Conservation (phyloP, 2,329 filamentous ascomycete genomes). For the Sphaerulina musiva region DNA sequence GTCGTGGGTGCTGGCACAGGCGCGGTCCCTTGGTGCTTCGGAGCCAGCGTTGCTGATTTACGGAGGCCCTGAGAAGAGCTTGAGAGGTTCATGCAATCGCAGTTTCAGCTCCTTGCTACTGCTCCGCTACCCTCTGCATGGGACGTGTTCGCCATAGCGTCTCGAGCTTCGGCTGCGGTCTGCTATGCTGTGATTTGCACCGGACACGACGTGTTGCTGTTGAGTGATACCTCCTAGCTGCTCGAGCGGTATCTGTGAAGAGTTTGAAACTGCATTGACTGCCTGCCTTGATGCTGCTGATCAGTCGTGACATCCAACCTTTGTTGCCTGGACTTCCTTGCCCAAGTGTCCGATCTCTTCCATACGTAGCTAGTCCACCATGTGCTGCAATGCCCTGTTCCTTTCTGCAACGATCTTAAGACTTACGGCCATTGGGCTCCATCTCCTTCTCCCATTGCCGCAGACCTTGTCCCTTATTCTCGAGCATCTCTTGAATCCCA, state of each 20-base stretch:
- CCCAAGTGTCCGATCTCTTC: conserved; percentile 15
- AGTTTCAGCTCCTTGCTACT: conserved; percentile 3
- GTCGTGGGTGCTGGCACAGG: background rate
- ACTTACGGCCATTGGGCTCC: conserved; percentile 8
- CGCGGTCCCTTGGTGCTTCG: background rate
- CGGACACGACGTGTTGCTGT: conserved; percentile 1
- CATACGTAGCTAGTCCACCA: conserved; percentile 8
- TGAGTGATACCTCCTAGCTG: background rate
- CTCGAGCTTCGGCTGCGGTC: background rate
- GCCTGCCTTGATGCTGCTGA: conserved; percentile 5
- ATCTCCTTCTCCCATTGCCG: conserved; percentile 21
- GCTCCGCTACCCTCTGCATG: conserved; percentile 1
- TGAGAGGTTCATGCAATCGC: conserved; percentile 7
- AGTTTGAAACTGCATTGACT: background rate
- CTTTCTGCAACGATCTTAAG: conserved; percentile 15
- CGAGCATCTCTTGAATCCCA: conserved; percentile 15
- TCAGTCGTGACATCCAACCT: conserved; percentile 2
- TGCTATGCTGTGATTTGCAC: conserved; percentile 1
- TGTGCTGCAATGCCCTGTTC: conserved; percentile 11
- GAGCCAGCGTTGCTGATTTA: conserved; percentile 9
- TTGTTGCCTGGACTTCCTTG: conserved; percentile 14
- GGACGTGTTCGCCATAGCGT: conserved; percentile 3
- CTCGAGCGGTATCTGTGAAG: conserved; percentile 8
- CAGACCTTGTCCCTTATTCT: conserved; percentile 19
- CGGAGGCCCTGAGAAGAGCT: background rate